Percentiles rank a stretch among this genome's conserved stretches.
Conservation (phyloP, 2,329 filamentous ascomycete genomes). For the Blastomyces percursus region DNA sequence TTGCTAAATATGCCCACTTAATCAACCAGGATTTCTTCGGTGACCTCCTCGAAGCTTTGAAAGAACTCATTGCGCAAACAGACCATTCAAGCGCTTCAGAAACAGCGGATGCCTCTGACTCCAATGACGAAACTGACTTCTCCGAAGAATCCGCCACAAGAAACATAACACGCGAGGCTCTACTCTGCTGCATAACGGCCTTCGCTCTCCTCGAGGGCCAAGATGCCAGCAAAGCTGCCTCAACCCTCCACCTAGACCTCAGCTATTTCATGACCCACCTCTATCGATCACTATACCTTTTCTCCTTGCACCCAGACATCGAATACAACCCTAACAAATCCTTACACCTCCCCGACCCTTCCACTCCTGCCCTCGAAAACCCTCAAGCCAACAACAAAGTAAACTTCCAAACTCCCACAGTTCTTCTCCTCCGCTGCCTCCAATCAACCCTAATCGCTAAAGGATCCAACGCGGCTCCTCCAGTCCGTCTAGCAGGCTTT, state of each 20-base stretch:
- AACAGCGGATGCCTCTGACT: conserved; percentile 33
- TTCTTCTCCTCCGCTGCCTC: conserved; percentile 78
- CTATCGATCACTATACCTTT: conserved; percentile 69
- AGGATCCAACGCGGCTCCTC: conserved; percentile 64
- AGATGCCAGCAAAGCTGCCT: conserved; percentile 74
- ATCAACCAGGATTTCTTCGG: conserved; percentile 99
- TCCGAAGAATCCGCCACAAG: conserved; percentile 42
- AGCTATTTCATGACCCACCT: conserved; percentile 93
- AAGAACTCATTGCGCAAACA: conserved; percentile 70
- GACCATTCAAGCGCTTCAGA: conserved; percentile 37
- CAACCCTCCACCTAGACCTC: conserved; percentile 75
- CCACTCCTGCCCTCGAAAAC: conserved; percentile 26
- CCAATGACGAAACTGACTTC: conserved; percentile 35
- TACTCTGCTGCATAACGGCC: conserved; percentile 91
- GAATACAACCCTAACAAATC: conserved; percentile 66
- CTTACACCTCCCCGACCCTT: conserved; percentile 57
- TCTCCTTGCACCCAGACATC: conserved; percentile 73
- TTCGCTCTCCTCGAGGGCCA: conserved; percentile 94
- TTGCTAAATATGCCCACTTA: conserved; percentile 86
- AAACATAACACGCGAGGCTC: conserved; percentile 71
- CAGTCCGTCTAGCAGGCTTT: conserved; percentile 79
- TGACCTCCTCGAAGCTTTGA: conserved; percentile 84
- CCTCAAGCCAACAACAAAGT: conserved; percentile 49
- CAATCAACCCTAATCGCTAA: conserved; percentile 69
- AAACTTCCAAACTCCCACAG: conserved; percentile 90